These are phyloP conservation scores for Arthrobotrys megalospora DNA, from an alignment of 2,329 filamentous ascomycete species.

Conservation along the genomic window DNA sequence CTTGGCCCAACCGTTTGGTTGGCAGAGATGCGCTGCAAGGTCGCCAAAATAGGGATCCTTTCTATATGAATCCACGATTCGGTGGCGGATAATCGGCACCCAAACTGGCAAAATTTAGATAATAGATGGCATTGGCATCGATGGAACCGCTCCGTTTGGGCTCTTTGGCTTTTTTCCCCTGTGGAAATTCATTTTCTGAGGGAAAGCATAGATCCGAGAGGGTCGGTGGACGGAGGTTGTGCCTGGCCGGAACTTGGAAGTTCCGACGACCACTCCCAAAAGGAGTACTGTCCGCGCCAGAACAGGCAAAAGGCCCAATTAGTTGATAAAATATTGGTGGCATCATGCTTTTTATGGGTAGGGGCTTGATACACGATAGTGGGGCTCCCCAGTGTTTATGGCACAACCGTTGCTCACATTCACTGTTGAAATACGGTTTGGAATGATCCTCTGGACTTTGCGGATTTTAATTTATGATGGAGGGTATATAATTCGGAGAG, in stretches of 20 bases:
- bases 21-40: slow-evolving; percentile 11
- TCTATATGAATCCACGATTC: neutral
- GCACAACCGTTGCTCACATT: neutral
- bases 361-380: slow-evolving; percentile 27
- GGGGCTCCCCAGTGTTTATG: neutral
- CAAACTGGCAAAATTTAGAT: neutral
- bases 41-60: neutral
- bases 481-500: slow-evolving; percentile 18
- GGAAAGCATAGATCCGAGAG: slow-evolving; percentile 40
- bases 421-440: slow-evolving; percentile 2
- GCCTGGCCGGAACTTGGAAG: slow-evolving; percentile 44
- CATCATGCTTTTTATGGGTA: slow-evolving; percentile 16
- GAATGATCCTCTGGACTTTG: slow-evolving; percentile 1
- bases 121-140: slow-evolving; percentile 10
- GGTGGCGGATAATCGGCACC: slow-evolving; percentile 35
- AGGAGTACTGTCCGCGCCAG: neutral
- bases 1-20: slow-evolving; percentile 23
- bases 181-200: neutral
- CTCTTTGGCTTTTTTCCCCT: neutral
- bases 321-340: neutral
- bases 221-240: slow-evolving; percentile 59
- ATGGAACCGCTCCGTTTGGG: slow-evolving; percentile 6
- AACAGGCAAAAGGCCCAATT: slow-evolving; percentile 30
- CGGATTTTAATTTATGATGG: slow-evolving; percentile 18
- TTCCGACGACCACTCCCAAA: slow-evolving; percentile 34